These are phyloP conservation scores for Tuber melanosporum DNA, from an alignment of 495 filamentous ascomycete species.

Conservation along the genomic window DNA sequence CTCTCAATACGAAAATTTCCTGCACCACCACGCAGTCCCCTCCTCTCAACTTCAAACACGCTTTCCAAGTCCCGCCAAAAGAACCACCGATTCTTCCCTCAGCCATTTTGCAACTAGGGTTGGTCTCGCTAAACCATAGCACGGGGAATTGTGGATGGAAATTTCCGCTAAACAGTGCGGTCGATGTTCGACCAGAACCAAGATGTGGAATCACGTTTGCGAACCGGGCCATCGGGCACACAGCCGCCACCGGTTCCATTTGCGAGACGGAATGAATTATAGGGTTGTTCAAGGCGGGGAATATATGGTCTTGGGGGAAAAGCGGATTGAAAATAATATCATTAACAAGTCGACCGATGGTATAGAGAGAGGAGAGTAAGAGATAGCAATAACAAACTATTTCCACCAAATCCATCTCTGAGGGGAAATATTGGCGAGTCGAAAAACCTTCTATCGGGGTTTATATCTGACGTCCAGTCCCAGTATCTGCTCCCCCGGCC, in stretches of 20 bases:
- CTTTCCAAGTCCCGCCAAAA: constrained; percentile 54
- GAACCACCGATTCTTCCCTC: constrained; percentile 47
- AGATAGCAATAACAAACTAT: constrained; percentile 33
- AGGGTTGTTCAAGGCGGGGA: constrained; percentile 25
- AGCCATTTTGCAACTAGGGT: constrained; percentile 33
- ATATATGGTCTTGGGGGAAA: constrained; percentile 45
- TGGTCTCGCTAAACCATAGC: constrained; percentile 19
- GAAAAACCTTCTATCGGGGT: constrained; percentile 29
- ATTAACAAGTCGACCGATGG: background rate
- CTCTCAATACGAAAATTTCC: constrained; percentile 61
- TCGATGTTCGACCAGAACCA: constrained; percentile 14
- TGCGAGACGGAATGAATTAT: constrained; percentile 18
- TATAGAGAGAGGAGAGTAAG: background rate
- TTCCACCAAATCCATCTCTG: constrained; percentile 45
- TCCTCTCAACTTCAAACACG: constrained; percentile 45
- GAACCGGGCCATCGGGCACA: constrained; percentile 46
- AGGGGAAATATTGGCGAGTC: constrained; percentile 42
- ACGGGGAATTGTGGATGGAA: constrained; percentile 47
- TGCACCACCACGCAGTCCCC: constrained; percentile 54
- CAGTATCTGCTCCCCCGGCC: constrained; percentile 43
- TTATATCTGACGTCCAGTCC: constrained; percentile 45
- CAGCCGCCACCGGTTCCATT: constrained; percentile 40
- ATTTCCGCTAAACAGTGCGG: constrained; percentile 41
- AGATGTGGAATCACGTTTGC: constrained; percentile 32
- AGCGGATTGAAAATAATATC: background rate